Base-by-base conservation (phyloP, 768 basidiomycete species). In the Tricholoma saponaceum region DNA sequence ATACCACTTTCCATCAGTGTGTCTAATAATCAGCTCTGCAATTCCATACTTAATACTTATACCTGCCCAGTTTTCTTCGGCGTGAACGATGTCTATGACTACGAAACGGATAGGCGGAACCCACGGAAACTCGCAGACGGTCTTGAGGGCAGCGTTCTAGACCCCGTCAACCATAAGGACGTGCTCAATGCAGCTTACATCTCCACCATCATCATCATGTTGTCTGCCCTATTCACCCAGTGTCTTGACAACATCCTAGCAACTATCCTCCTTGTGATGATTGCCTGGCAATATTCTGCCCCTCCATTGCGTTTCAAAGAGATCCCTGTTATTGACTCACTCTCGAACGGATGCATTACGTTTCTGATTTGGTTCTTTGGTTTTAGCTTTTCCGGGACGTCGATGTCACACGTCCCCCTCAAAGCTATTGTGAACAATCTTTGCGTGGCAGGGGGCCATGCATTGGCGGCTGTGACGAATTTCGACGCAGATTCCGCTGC, bases 281-380 rank as follows among this genome's bases (percentile, higher is more conserved):
- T 63, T 26, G 54, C 56, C 14, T 63, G 62, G 62, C 59, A 63
- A 23, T 60, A 63, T 44, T 60, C 62, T 6, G 43, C 59, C 16
- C 56, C 59, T 26, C 62, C 62, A 23, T 54, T 63, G 23, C 62
- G 62, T 10, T 30, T 63, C 33, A 63, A 63, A 33, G 59, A 63
- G 33, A 23, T 52, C 12, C 59, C 62, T 7, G 47, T 60, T 14
- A 1, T 60, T 13, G 62, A 63, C 30, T 63, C 57, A 2, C 30
- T 58, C 18, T 60, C 56, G 23, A 63, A 60, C 20, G 62, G 59
- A 2, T 54, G 54, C 30, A 56, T 63, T 16, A 54, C 57, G 8
- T 63, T 50, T 33, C 46, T 63, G 14, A 41, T 49, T 23, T 63
- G 59, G 62, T 60, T 63, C 37, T 60, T 59, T 55, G 62, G 62